A percentile compares a stretch with the other conserved stretches of the same genome.
Conservation (phyloP, 345 rosid species). For the Euphorbia peplus region DNA sequence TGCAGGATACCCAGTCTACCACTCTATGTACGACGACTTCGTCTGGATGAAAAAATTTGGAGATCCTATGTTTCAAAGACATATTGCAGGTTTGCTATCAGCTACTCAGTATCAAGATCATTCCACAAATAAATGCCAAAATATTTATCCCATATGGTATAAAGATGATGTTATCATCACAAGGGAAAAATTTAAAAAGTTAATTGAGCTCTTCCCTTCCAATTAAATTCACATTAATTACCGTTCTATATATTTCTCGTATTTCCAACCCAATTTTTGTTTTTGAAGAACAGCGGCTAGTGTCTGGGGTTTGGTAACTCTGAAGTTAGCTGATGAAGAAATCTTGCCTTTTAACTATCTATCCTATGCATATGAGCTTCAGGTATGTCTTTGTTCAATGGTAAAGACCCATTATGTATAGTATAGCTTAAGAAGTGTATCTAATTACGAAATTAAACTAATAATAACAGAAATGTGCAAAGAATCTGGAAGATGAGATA, state of each 20-base stretch:
- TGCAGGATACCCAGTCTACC: conserved; percentile 78
- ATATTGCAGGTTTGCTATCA: conserved; percentile 54
- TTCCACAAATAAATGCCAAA: background rate
- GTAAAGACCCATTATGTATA: background rate
- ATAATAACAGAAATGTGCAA: conserved; percentile 41
- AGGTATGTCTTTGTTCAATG: conserved; percentile 39
- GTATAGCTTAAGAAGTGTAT: background rate
- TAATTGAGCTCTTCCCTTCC: background rate
- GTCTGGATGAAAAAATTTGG: conserved; percentile 83
- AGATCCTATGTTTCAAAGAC: conserved; percentile 68
- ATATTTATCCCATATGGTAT: background rate
- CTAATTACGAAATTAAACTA: conserved; percentile 4
- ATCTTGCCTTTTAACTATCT: conserved; percentile 67
- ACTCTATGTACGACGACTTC: conserved; percentile 82
- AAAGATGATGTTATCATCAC: too few relatives aligned
- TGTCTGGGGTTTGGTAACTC: conserved; percentile 71
- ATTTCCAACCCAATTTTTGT: background rate
- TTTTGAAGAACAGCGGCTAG: conserved; percentile 47
- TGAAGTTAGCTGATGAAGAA: conserved; percentile 72
- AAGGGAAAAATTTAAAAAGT: too few relatives aligned
- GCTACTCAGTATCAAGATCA: background rate
- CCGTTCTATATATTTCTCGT: background rate
- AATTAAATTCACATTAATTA: background rate
- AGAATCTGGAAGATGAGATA: conserved; percentile 49
- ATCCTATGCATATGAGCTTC: conserved; percentile 63